Conservation (phyloP, 345 rosid species). For the Brassica juncea region DNA sequence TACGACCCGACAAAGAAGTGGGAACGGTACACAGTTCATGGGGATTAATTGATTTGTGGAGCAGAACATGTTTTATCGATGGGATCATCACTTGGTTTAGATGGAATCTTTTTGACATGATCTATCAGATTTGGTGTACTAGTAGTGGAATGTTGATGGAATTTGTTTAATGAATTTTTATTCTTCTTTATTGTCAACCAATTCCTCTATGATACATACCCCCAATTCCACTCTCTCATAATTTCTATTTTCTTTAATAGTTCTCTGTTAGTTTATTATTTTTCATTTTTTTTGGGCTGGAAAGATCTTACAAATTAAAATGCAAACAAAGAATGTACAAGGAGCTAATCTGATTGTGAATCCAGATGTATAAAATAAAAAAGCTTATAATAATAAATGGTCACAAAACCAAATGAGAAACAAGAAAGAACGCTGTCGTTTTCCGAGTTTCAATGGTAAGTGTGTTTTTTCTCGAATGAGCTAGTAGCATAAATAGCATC, state of each 20-base stretch:
- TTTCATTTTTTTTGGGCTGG: background rate
- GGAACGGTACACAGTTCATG: conserved; percentile 96
- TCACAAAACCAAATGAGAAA: background rate
- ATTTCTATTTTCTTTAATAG: background rate
- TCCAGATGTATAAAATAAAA: background rate
- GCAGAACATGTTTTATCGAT: background rate
- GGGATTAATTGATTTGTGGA: conserved; percentile 66
- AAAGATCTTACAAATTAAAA: background rate
- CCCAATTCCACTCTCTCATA: background rate
- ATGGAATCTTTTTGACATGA: conserved; percentile 11
- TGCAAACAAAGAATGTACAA: background rate
- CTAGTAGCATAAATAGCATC: background rate
- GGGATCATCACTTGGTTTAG: background rate
- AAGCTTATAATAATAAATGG: background rate
- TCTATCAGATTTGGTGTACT: conserved; percentile 11
- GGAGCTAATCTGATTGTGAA: background rate
- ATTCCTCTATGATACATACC: background rate
- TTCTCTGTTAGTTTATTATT: background rate
- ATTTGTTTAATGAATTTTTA: conserved; percentile 2
- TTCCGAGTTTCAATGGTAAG: background rate
- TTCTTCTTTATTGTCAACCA: background rate
- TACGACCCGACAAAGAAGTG: conserved; percentile 89
- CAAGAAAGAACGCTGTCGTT: conserved; percentile 7
- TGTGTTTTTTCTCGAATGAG: background rate
- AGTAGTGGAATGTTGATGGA: conserved; percentile 32